A percentile compares a stretch with the other conserved stretches of the same genome.
Conservation (phyloP, 208 protist species). For the Zelonia costaricensis region DNA sequence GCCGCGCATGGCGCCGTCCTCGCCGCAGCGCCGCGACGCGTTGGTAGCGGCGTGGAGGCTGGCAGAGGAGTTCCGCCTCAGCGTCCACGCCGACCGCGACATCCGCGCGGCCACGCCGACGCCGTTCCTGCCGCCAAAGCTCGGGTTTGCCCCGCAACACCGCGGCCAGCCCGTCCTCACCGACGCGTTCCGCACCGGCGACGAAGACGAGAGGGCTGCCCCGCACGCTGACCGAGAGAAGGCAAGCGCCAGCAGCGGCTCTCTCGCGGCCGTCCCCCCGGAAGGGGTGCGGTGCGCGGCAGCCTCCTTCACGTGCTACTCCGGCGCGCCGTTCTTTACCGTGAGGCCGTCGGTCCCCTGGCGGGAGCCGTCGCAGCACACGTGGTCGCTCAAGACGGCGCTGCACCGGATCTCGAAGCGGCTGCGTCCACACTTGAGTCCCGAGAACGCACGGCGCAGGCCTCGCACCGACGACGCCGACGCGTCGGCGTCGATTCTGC, state of each 20-base stretch:
- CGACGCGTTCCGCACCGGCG: neutral
- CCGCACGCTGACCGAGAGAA: neutral
- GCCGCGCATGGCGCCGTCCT: neutral
- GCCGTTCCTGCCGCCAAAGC: constrained; percentile 18
- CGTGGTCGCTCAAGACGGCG: neutral
- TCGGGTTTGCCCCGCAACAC: constrained; percentile 44
- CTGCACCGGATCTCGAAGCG: constrained; percentile 14
- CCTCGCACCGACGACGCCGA: neutral
- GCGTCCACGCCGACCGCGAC: neutral
- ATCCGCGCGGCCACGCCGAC: neutral
- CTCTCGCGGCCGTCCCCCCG: neutral
- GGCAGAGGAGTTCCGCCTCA: constrained; percentile 1
- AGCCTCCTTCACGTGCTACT: constrained; percentile 35
- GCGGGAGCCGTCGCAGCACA: neutral
- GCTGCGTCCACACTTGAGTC: constrained; percentile 5
- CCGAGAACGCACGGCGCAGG: neutral
- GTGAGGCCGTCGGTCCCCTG: neutral
- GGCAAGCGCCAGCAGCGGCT: too few relatives aligned
- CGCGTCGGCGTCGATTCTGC: constrained; percentile 8
- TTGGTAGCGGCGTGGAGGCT: neutral
- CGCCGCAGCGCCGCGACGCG: neutral
- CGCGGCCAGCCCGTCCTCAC: constrained; percentile 17
- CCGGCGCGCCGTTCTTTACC: constrained; percentile 12
- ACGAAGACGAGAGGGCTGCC: constrained; percentile 1
- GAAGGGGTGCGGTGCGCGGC: constrained; percentile 9